Evolutionary conservation across 1,139 yeast species (phyloP).

Genomic region (Candida sp.): DNA sequence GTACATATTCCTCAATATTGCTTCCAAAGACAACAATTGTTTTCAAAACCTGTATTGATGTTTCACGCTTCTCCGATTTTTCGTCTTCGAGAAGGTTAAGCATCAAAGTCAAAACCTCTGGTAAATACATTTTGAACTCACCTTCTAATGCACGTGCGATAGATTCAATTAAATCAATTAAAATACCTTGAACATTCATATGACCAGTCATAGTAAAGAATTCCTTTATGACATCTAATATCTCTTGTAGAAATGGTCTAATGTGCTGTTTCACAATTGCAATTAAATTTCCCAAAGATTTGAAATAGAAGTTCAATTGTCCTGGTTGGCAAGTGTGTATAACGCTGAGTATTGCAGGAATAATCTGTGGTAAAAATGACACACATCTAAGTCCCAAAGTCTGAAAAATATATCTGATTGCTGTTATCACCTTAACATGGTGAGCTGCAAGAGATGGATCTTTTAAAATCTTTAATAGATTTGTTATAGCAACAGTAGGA

Average conservation of each 20-base stretch:
- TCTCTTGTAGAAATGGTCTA: constrained; percentile 72
- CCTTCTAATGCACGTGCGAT: constrained; percentile 87
- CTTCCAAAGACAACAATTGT: constrained; percentile 89
- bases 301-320: constrained; percentile 85
- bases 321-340: constrained; percentile 83
- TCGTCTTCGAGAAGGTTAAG: constrained; percentile 80
- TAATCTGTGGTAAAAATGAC: constrained; percentile 77
- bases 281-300: constrained; percentile 79
- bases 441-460: constrained; percentile 85
- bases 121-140: constrained; percentile 82
- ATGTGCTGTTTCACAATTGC: constrained; percentile 87
- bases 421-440: constrained; percentile 88
- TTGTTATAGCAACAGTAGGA: constrained; percentile 91
- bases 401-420: constrained; percentile 87
- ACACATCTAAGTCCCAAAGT: constrained; percentile 88
- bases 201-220: constrained; percentile 55
- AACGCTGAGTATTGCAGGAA: constrained; percentile 83
- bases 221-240: constrained; percentile 75
- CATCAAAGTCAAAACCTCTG: constrained; percentile 73
- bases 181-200: constrained; percentile 70
- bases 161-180: constrained; percentile 77
- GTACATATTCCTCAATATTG: constrained; percentile 85
- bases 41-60: constrained; percentile 75
- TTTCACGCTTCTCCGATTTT: constrained; percentile 56
- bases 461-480: constrained; percentile 75